These are phyloP conservation scores for Jackrogersella multiformis DNA, from an alignment of 495 filamentous ascomycete genomes.

Conservation along the genomic window DNA sequence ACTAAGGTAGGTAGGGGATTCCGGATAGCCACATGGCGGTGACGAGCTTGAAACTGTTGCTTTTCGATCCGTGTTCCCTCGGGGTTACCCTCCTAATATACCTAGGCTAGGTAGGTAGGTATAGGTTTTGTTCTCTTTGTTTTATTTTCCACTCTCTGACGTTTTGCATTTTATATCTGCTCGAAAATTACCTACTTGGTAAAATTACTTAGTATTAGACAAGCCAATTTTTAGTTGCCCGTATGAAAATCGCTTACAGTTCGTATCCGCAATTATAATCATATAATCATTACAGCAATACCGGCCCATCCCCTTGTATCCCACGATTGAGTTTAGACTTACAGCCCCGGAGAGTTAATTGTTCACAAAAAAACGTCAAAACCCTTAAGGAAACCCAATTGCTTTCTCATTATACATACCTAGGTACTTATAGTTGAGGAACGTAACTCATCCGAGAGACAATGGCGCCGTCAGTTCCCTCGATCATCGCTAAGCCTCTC, in stretches of 20 bases:
- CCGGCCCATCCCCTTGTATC: background rate
- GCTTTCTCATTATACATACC: background rate
- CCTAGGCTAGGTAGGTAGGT: too few relatives aligned
- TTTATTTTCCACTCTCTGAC: background rate
- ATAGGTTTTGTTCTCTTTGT: background rate
- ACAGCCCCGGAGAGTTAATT: background rate
- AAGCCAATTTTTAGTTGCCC: background rate
- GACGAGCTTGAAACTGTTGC: constrained; percentile 29
- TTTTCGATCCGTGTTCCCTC: constrained; percentile 9
- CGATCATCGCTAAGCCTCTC: constrained; percentile 38
- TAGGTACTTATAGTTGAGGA: too few relatives aligned
- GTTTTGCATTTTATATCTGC: background rate
- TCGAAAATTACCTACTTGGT: background rate
- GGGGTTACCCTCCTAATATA: background rate
- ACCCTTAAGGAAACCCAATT: background rate
- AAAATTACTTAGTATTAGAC: too few relatives aligned
- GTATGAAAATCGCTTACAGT: background rate
- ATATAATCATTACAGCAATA: background rate
- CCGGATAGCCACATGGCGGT: constrained; percentile 17
- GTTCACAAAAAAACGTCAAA: background rate
- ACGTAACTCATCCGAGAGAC: background rate
- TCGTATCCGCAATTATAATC: background rate
- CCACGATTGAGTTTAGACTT: background rate
- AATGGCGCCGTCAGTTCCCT: constrained; percentile 39
- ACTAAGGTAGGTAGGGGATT: background rate